Evolutionary conservation across 2,329 filamentous ascomycete genomes (phyloP).

Genomic region (Westerdykella sp.): DNA sequence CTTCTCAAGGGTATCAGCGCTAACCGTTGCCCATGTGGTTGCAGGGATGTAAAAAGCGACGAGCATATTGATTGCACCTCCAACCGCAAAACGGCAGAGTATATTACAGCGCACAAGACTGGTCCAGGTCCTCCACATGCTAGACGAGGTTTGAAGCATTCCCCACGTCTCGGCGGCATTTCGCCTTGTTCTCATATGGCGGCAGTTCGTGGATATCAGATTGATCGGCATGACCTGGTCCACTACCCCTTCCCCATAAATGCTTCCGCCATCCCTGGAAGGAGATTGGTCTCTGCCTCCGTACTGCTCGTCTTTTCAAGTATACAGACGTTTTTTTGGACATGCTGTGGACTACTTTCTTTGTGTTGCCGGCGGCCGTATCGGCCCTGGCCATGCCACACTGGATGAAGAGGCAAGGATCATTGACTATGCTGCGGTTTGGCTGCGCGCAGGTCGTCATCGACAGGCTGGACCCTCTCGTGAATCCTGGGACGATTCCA

Average conservation of each 20-base stretch:
- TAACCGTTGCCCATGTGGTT: too few relatives aligned
- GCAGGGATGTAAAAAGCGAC: not conserved
- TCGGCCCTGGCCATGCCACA: constrained; percentile 12
- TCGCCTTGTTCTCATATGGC: constrained; percentile 2
- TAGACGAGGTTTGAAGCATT: constrained; percentile 1
- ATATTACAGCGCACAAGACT: not conserved
- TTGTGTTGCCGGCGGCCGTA: constrained; percentile 16
- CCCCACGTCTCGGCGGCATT: constrained; percentile 9
- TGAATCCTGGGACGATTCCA: constrained; percentile 32
- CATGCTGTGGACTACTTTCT: constrained; percentile 19
- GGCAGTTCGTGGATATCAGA: constrained; percentile 7
- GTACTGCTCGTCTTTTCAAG: not conserved
- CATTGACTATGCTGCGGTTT: constrained; percentile 29
- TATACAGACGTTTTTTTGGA: constrained; percentile 3
- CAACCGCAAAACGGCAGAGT: not conserved
- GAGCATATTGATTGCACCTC: not conserved
- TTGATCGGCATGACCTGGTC: too few relatives aligned
- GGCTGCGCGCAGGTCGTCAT: constrained; percentile 29
- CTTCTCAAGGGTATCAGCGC: too few relatives aligned
- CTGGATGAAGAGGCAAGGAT: constrained; percentile 13
- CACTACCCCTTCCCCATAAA: too few relatives aligned
- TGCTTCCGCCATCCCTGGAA: too few relatives aligned
- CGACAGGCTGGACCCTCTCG: constrained; percentile 28
- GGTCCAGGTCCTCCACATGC: not conserved
- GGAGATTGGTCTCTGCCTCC: not conserved